Percentiles rank a stretch among this genome's conserved stretches.
These are phyloP conservation scores for Botrytis paeoniae DNA, from an alignment of 2,329 filamentous ascomycete species.

Conservation along the genomic window DNA sequence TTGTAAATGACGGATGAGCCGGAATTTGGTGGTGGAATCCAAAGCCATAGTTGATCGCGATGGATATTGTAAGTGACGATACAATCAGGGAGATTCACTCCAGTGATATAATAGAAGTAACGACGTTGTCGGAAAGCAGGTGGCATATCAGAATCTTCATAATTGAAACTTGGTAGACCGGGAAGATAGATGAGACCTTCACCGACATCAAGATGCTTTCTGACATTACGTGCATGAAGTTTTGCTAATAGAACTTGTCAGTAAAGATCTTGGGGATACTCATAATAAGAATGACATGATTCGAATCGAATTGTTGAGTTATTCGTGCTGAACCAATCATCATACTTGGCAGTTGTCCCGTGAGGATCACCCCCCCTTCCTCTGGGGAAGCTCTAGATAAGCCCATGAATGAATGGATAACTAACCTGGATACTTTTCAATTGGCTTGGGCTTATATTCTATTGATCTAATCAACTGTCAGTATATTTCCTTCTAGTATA, in stretches of 20 bases:
- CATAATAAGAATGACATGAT: background rate
- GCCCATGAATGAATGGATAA: background rate
- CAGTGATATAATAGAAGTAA: slow-evolving; percentile 61
- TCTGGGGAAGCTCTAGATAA: background rate
- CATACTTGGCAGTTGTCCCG: background rate
- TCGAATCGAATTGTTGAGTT: background rate
- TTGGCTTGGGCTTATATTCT: slow-evolving; percentile 22
- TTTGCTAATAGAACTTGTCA: slow-evolving; percentile 42
- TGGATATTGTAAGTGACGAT: slow-evolving; percentile 55
- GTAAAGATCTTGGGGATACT: background rate
- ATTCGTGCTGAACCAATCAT: background rate
- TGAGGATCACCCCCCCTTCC: background rate
- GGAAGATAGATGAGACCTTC: slow-evolving; percentile 55
- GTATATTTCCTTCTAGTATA: background rate
- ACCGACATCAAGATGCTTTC: slow-evolving; percentile 42
- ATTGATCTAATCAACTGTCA: slow-evolving; percentile 7
- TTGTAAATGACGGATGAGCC: slow-evolving; percentile 58
- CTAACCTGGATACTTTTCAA: slow-evolving; percentile 31
- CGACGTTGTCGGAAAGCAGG: slow-evolving; percentile 56
- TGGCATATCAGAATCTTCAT: slow-evolving; percentile 58
- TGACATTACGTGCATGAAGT: slow-evolving; percentile 47
- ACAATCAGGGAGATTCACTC: slow-evolving; percentile 52
- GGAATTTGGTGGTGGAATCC: slow-evolving; percentile 67
- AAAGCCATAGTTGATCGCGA: slow-evolving; percentile 64
- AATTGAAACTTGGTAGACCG: slow-evolving; percentile 48